Evolutionary conservation across 805 yeast species (phyloP), one percentile per base, ranked within the genome.

Genomic region (Torulaspora delbrueckii): DNA sequence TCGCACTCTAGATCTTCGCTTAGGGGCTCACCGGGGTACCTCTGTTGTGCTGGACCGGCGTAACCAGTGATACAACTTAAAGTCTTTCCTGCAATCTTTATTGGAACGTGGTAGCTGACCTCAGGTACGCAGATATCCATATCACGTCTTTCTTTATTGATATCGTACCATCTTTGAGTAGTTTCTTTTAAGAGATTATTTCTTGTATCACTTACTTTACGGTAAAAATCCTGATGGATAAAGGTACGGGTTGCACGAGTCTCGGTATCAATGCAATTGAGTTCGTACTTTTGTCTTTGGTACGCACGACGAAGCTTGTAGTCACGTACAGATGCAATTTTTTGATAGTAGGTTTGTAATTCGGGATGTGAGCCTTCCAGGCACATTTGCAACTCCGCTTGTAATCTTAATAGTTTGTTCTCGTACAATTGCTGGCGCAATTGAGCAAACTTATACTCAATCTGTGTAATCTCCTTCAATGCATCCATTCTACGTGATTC

Each of bases 281-380:
- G 69, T 57, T 81, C 82, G 66, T 88, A 89, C 52, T 75, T 74
- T 50, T 80, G 81, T 35, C 69, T 67, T 46, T 68, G 64, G 39
- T 71, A 66, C 1, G 80, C 77, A 37, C 75, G 67, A 24, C 62
- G 71, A 22, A 89, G 68, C 62, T 82, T 84, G 47, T 80, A 81
- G 53, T 87, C 87, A 53, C 88, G 81, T 53, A 84, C 81, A 35
- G 78, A 77, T 47, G 84, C 85, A 42, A 93, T 80, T 64, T 81
- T 79, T 55, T 75, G 76, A 62, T 84, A 79, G 43, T 85, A 84
- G 39, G 78, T 75, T 31, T 86, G 76, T 44, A 91, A 74, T 56
- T 90, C 96, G 0, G 98, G 98, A 65, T 93, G 99, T 16, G 88
- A 78, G 9, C 96, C 96, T 51, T 82, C 84, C 27, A 82, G 69